Percentiles rank a stretch among this genome's conserved stretches.
These are phyloP conservation scores for Monosporozyma solicola DNA, from an alignment of 805 yeast species.

Conservation along the genomic window DNA sequence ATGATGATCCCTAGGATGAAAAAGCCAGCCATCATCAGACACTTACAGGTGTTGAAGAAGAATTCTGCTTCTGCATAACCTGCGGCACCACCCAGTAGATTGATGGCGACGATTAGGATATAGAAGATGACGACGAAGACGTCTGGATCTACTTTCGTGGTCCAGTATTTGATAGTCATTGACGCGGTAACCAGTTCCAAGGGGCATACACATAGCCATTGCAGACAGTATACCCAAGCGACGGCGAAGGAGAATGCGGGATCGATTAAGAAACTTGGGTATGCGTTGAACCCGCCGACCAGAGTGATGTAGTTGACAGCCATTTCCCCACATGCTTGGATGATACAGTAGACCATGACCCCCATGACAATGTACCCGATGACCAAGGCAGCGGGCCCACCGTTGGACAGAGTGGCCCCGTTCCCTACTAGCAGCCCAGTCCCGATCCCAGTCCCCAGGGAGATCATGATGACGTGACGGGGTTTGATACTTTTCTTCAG, in stretches of 20 bases:
- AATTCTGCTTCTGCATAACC: slow-evolving; percentile 60
- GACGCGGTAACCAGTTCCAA: slow-evolving; percentile 58
- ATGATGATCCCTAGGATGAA: slow-evolving; percentile 43
- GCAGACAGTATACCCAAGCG: slow-evolving; percentile 55
- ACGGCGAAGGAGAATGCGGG: slow-evolving; percentile 50
- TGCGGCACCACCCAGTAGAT: slow-evolving; percentile 42
- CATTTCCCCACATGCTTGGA: slow-evolving; percentile 58
- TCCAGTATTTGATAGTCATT: slow-evolving; percentile 55
- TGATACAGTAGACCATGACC: slow-evolving; percentile 47
- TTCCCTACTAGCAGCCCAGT: slow-evolving; percentile 58
- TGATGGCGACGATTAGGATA: slow-evolving; percentile 37
- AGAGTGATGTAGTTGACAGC: slow-evolving; percentile 51
- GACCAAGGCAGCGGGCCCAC: slow-evolving; percentile 42
- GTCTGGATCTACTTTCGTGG: slow-evolving; percentile 43
- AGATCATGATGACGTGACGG: slow-evolving; percentile 61
- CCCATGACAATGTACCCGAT: slow-evolving; percentile 53
- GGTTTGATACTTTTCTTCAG: slow-evolving; percentile 29
- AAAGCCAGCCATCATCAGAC: slow-evolving; percentile 52
- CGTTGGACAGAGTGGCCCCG: slow-evolving; percentile 38
- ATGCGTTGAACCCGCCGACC: slow-evolving; percentile 56
- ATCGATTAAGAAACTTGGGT: slow-evolving; percentile 47
- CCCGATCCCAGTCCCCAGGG: slow-evolving; percentile 81
- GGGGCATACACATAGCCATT: slow-evolving; percentile 55
- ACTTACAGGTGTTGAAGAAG: slow-evolving; percentile 56
- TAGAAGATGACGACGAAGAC: slow-evolving; percentile 49